Base-by-base conservation (phyloP, 1,284 basidiomycete genomes). In the Austroboletus novae-zelandiae region DNA sequence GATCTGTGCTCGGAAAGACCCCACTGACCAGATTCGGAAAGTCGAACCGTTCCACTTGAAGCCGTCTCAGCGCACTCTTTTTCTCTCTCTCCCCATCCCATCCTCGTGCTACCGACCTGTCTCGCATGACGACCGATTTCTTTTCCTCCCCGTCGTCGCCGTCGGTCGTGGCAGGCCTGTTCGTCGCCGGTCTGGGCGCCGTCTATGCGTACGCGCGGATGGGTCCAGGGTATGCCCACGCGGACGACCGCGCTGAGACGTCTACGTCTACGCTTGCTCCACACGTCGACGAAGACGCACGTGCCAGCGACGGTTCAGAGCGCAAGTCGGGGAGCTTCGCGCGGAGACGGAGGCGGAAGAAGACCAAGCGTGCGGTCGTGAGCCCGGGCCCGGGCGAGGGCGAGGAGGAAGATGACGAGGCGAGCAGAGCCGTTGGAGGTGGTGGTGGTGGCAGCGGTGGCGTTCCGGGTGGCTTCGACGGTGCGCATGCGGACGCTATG, bases 381-480 rank as follows among this genome's bases (percentile, higher is more conserved):
- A 79, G 77, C 3, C 70, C 64, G 43, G 79, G 50, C 11, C 53
- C 13, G 5, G 11, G 13, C 8, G 15, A 25, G 11, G 39, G 13
- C 17, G 37, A 23, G 27, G 20, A 18, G 15, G 32, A 20, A 17
- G 7, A 23, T 3, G 14, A 15, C 35, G 35, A 13, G 20, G 20
- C 20, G 20, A 23, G 20, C 20, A 5, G 20, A 23, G 20, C 20
- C 13, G 30, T 31, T 31, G 4, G 8, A 31, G 30, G 9, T 31
- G 8, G 2, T 20, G 44, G 30, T 20, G 27, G 40, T 15, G 2
- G 15, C 25, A 13, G 14, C 34, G 34, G 7, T 3, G 29, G 9
- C 35, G 7, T 62, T 3, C 57, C 57, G 1, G 57, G 57, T 20
- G 43, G 14, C 36, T 57, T 60, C 31, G 59, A 50, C 18, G 46